A percentile compares a stretch with the other conserved stretches of the same genome.
Evolutionary conservation across 768 basidiomycete genomes (phyloP).

Genomic region (Suillus ampliporus): DNA sequence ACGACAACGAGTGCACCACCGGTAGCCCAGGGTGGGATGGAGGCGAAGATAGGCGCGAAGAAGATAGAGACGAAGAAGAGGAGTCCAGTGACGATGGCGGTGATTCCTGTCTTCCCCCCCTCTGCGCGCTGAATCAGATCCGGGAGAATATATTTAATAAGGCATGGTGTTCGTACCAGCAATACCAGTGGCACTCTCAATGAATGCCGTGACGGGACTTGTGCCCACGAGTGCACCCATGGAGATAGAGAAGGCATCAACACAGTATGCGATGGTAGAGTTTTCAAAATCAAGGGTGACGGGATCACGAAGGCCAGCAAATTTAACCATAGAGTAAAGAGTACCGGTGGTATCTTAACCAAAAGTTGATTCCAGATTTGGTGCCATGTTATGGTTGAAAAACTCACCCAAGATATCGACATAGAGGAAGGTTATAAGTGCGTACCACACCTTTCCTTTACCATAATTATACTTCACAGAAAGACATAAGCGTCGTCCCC

Average conservation of each 20-base stretch:
- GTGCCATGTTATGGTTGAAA: neutral
- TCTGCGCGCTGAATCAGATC: conserved; percentile 47
- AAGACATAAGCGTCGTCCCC: conserved; percentile 14
- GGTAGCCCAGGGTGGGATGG: conserved; percentile 87
- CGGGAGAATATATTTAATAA: neutral
- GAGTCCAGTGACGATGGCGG: conserved; percentile 72
- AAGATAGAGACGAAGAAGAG: conserved; percentile 86
- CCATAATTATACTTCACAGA: conserved; percentile 50
- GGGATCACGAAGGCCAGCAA: conserved; percentile 85
- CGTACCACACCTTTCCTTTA: conserved; percentile 85
- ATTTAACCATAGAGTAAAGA: conserved; percentile 90
- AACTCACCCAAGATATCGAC: conserved; percentile 78
- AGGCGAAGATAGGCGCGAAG: conserved; percentile 89
- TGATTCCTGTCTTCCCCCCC: conserved; percentile 88
- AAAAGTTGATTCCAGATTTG: conserved; percentile 16
- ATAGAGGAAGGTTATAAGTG: conserved; percentile 87
- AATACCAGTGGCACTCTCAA: conserved; percentile 85
- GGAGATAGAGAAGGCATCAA: conserved; percentile 81
- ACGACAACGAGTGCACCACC: conserved; percentile 86
- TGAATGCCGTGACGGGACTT: conserved; percentile 82
- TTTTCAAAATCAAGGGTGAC: conserved; percentile 88
- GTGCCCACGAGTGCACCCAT: conserved; percentile 84
- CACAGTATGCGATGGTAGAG: conserved; percentile 81
- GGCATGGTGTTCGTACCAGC: conserved; percentile 48
- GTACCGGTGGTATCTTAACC: conserved; percentile 61